Conservation (phyloP, 2,329 filamentous ascomycete species). For the Cryphonectria radicalis region DNA sequence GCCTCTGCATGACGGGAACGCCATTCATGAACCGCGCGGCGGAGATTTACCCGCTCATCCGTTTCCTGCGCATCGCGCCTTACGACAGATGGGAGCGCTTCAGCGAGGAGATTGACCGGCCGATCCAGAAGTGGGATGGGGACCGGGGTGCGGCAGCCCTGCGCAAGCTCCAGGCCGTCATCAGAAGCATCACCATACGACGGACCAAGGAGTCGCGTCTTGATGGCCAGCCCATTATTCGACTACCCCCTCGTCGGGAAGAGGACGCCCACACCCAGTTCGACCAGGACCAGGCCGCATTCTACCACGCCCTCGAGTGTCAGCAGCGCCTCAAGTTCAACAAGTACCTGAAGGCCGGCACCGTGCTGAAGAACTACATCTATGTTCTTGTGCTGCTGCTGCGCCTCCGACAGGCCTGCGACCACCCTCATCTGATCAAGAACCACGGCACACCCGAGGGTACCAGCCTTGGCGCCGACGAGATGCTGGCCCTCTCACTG, state of each 20-base stretch:
- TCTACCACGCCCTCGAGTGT: conserved; percentile 53
- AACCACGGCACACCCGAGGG: conserved; percentile 38
- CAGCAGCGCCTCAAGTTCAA: conserved; percentile 36
- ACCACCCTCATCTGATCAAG: conserved; percentile 69
- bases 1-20: conserved; percentile 27
- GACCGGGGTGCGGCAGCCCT: background rate
- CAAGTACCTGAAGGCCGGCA: conserved; percentile 34
- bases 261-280: conserved; percentile 66
- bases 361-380: conserved; percentile 62
- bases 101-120: conserved; percentile 40
- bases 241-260: conserved; percentile 65
- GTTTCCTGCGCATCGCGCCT: conserved; percentile 40
- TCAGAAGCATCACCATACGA: conserved; percentile 78
- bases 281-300: conserved; percentile 61
- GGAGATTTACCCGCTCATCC: conserved; percentile 33
- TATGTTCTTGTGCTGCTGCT: conserved; percentile 77
- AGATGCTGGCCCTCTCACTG: conserved; percentile 36
- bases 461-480: conserved; percentile 32
- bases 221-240: conserved; percentile 74
- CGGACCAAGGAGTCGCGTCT: conserved; percentile 77
- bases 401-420: conserved; percentile 76
- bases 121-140: conserved; percentile 20
- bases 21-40: conserved; percentile 24
- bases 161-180: conserved; percentile 54
- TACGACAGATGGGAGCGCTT: conserved; percentile 33